Conservation (phyloP, 495 filamentous ascomycete species). For the Darksidea phi region DNA sequence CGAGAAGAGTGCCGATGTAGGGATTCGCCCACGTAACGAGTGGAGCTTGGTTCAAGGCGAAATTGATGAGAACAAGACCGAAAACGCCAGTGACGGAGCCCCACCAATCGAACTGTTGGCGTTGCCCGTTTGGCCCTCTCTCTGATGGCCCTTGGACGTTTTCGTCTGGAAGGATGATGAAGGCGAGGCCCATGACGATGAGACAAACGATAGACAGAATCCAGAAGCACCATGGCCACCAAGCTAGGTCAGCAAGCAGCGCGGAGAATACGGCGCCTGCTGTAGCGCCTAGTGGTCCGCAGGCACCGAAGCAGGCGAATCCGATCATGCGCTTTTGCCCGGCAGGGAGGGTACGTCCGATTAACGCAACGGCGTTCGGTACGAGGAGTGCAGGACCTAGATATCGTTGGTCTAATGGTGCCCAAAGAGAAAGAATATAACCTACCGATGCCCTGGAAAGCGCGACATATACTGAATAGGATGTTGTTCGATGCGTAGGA, state of each 20-base stretch:
- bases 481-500: constrained; percentile 42
- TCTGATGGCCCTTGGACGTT: not conserved
- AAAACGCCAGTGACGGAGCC: constrained; percentile 39
- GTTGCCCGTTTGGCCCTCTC: not conserved
- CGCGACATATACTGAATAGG: constrained; percentile 53
- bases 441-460: constrained; percentile 34
- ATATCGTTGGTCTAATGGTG: constrained; percentile 45
- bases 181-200: constrained; percentile 21
- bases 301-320: constrained; percentile 36
- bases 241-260: constrained; percentile 27
- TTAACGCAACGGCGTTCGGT: constrained; percentile 53
- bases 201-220: constrained; percentile 28
- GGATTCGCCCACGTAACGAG: constrained; percentile 49
- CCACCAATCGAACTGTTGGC: constrained; percentile 28
- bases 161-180: constrained; percentile 38
- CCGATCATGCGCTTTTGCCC: constrained; percentile 35
- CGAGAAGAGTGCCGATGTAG: constrained; percentile 51
- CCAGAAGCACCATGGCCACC: constrained; percentile 41
- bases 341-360: constrained; percentile 46
- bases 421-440: not conserved
- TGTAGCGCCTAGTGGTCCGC: constrained; percentile 31
- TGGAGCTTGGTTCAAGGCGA: constrained; percentile 56
- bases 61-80: constrained; percentile 49
- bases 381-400: constrained; percentile 53
- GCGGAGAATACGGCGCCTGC: constrained; percentile 33